phyloP scores from a whole-genome alignment of 768 basidiomycete species.

The Udeniomyces megalosporus region DNA sequence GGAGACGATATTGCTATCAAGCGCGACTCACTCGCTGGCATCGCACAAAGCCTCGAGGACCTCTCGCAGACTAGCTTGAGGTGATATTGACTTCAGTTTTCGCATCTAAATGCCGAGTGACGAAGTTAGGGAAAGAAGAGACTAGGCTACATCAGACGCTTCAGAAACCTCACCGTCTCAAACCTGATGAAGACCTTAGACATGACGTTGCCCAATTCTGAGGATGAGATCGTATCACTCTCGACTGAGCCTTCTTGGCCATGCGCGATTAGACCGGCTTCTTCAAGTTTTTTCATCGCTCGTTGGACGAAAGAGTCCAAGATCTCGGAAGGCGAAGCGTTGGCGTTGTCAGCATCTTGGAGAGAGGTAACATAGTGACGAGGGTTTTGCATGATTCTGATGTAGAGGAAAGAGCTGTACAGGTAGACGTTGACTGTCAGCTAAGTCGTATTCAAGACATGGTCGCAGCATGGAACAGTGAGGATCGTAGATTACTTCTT shows the following conservation, averaged over 20 bases:
- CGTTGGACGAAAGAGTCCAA: constrained; percentile 39
- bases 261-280: constrained; percentile 2
- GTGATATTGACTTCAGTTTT: not conserved
- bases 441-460: not conserved
- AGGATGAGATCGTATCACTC: not conserved
- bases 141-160: not conserved
- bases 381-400: constrained; percentile 72
- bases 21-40: constrained; percentile 4
- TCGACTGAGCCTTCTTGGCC: not conserved
- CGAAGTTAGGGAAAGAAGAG: not conserved
- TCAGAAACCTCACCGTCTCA: not conserved
- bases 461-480: not conserved
- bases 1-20: not conserved
- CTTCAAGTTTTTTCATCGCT: not conserved
- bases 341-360: not conserved
- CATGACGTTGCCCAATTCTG: constrained; percentile 4
- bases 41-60: constrained; percentile 12
- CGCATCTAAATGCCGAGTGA: not conserved
- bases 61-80: not conserved
- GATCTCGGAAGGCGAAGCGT: constrained; percentile 18
- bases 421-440: too few species aligned
- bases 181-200: constrained; percentile 1
- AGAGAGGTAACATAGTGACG: constrained; percentile 40
- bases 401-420: constrained; percentile 61
- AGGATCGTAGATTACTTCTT: constrained; percentile 17